Evolutionary conservation across 345 rosid genomes (phyloP), one percentile per base, ranked within the genome.

Genomic region (Isatis tinctoria): DNA sequence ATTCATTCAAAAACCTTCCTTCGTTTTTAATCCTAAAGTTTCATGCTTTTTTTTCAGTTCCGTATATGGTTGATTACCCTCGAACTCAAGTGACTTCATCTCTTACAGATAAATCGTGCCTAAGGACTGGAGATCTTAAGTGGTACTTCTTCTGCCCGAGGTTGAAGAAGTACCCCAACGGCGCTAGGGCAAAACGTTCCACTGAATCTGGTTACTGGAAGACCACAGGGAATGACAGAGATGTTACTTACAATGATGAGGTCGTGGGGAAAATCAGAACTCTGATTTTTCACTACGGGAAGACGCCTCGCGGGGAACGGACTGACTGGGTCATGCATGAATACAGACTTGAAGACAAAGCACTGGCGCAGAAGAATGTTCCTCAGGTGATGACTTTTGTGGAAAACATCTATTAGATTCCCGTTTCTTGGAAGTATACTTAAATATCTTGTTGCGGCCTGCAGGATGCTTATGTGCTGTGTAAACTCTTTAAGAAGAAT

Each of bases 301-400:
- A 80, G 80, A 82, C 78, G 3, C 86, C 85, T 9, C 52, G 60
- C 8, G 87, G 85, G 32, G 78, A 73, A 1, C 62, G 96, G 13
- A 94, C 98, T 1, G 86, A 94, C 56, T 94, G 97, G 98, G 87
- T 91, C 3, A 91, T 94, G 79, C 88, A 91, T 26, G 96, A 94
- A 33, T 91, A 94, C 37, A 85, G 87, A 47, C 85, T 93, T 22
- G 67, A 82, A 40, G 88, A 84, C 6, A 69, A 65, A 66, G 78
- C 30, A 27, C 76, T 87, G 67, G 70, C 79, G 13, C 39, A 13
- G 3, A 76, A 24, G 74, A 84, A 86, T 37, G 72, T 77, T 68
- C 74, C 67, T 61, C 81, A 83, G 83, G 78, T 72, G 33, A 6
- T 40, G 30, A 14, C 14, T 22, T 80, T 37, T 44, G n/a, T 4